Conservation (phyloP, 495 filamentous ascomycete species). For the Hypoxylon fragiforme region DNA sequence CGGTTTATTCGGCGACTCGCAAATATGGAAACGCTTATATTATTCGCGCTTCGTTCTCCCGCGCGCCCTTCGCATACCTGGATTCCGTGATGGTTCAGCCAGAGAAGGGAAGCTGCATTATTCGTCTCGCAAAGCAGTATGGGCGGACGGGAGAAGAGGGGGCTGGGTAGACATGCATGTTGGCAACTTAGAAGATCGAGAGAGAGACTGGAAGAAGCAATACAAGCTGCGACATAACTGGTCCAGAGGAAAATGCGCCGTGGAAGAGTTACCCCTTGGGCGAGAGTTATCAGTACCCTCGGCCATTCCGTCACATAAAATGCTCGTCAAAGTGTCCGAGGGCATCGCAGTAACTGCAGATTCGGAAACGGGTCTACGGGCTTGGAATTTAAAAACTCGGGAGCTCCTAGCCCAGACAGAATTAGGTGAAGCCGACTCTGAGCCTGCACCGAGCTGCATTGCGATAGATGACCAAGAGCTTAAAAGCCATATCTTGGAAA, state of each 20-base stretch:
- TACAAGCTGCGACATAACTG: slow-evolving; percentile 93
- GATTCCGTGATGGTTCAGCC: slow-evolving; percentile 53
- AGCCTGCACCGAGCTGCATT: slow-evolving; percentile 64
- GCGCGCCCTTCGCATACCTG: slow-evolving; percentile 75
- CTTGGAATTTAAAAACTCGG: slow-evolving; percentile 71
- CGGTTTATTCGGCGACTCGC: slow-evolving; percentile 75
- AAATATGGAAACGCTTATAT: slow-evolving; percentile 90
- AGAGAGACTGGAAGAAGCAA: slow-evolving; percentile 78
- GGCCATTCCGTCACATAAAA: slow-evolving; percentile 29
- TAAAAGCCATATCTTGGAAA: slow-evolving; percentile 44
- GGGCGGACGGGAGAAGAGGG: slow-evolving; percentile 68
- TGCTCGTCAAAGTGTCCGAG: slow-evolving; percentile 72
- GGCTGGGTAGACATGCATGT: slow-evolving; percentile 50
- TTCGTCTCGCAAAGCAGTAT: slow-evolving; percentile 73
- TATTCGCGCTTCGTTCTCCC: slow-evolving; percentile 89
- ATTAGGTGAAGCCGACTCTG: slow-evolving; percentile 33
- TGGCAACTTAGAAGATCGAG: slow-evolving; percentile 47
- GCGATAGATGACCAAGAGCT: slow-evolving; percentile 58
- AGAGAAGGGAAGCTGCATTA: slow-evolving; percentile 58
- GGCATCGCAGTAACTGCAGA: slow-evolving; percentile 82
- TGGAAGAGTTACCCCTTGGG: slow-evolving; percentile 73
- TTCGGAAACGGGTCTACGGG: slow-evolving; percentile 65
- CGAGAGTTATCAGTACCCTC: slow-evolving; percentile 18
- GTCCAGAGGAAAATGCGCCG: slow-evolving; percentile 77
- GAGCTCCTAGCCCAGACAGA: slow-evolving; percentile 54